These are phyloP conservation scores for Apiotrichum domesticum DNA, from an alignment of 1,284 basidiomycete genomes.

Conservation along the genomic window DNA sequence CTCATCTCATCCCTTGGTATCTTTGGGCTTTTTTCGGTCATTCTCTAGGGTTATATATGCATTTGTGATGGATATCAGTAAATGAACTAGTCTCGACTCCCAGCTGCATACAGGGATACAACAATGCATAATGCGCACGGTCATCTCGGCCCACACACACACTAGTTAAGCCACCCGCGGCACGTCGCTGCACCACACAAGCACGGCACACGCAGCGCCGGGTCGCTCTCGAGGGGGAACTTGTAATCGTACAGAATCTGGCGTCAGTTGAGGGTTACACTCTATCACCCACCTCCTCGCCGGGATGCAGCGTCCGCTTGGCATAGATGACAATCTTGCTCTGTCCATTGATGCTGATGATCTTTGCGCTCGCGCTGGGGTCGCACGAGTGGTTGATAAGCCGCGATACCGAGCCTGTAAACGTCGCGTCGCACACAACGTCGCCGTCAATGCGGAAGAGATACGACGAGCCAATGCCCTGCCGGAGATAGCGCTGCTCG, in stretches of 20 bases:
- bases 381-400: slow-evolving; percentile 95
- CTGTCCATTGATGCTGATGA: slow-evolving; percentile 95
- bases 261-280: not conserved
- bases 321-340: slow-evolving; percentile 98
- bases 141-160: no score
- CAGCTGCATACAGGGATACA: no score
- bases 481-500: slow-evolving; percentile 88
- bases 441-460: slow-evolving; percentile 89
- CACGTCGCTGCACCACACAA: slow-evolving; percentile 79
- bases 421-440: slow-evolving; percentile 92
- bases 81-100: no score
- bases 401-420: slow-evolving; percentile 96
- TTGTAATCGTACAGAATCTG: slow-evolving; percentile 40
- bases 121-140: no score
- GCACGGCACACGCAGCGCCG: slow-evolving; percentile 60
- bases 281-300: slow-evolving; percentile 74
- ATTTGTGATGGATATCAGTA: no score
- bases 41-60: no score
- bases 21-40: no score
- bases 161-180: slow-evolving; percentile 79
- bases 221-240: slow-evolving; percentile 43
- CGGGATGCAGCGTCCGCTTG: slow-evolving; percentile 84
- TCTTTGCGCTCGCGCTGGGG: slow-evolving; percentile 95
- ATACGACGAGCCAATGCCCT: slow-evolving; percentile 92
- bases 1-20: no score